Percentiles rank a stretch among this genome's conserved stretches.
Conservation (phyloP, 257 asterid species). For the Przewalskia tangutica region DNA sequence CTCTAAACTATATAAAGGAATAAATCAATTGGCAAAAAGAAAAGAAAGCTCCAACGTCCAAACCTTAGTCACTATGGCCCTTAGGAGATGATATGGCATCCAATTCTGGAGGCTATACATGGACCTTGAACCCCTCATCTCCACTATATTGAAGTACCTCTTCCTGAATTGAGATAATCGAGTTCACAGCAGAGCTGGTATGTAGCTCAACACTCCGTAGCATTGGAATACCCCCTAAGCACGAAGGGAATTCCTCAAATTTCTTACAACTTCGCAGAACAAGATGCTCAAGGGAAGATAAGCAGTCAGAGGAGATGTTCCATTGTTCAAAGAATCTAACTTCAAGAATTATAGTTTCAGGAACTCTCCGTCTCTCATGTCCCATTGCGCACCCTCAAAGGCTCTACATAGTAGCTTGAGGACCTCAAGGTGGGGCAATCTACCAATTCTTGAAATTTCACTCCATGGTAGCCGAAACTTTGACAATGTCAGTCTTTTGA, state of each 20-base stretch:
- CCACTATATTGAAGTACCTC: neutral
- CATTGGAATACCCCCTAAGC: neutral
- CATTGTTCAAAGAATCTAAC: neutral
- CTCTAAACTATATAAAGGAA: neutral
- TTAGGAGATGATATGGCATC: neutral
- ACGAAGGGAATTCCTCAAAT: neutral
- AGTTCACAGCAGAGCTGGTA: neutral
- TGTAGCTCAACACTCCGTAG: neutral
- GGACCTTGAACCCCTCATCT: neutral
- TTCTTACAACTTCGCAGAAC: neutral
- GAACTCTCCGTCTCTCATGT: neutral
- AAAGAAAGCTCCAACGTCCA: neutral
- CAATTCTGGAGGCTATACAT: neutral
- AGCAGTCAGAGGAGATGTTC: neutral
- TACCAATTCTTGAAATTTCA: neutral
- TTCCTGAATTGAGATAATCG: neutral
- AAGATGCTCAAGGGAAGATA: neutral
- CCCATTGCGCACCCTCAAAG: neutral
- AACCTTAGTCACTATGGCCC: neutral
- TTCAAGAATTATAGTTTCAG: neutral
- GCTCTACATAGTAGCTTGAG: neutral
- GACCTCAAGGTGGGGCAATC: neutral
- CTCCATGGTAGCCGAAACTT: neutral
- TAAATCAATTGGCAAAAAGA: neutral
- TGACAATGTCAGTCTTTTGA: conserved; percentile 7